Evolutionary conservation across 768 basidiomycete genomes (phyloP).

Genomic region (Trametes gibbosa): DNA sequence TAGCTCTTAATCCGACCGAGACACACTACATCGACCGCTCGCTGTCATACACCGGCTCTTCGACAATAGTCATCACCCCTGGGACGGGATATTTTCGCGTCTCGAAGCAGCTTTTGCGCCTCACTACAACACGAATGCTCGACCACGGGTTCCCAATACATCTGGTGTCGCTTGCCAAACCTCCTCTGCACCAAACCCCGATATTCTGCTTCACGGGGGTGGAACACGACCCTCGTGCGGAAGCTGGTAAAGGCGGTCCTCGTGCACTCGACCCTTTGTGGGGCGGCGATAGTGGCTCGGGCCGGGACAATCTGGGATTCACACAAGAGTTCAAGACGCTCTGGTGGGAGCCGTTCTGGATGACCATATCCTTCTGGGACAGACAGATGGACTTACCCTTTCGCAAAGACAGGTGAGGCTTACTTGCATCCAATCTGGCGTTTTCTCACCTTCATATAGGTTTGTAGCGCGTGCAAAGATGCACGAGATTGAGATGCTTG

Average conservation of each 20-base stretch:
- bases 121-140: constrained; percentile 91
- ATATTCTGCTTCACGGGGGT: constrained; percentile 84
- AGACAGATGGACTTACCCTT: constrained; percentile 84
- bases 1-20: constrained; percentile 89
- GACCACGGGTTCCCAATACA: constrained; percentile 92
- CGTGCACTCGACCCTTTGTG: constrained; percentile 69
- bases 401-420: constrained; percentile 65
- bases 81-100: constrained; percentile 94
- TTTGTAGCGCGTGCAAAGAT: constrained; percentile 95
- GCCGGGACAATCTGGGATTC: constrained; percentile 23
- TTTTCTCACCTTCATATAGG: constrained; percentile 38
- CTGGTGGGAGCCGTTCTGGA: constrained; percentile 93
- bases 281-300: constrained; percentile 58
- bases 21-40: constrained; percentile 96
- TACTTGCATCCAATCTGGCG: not conserved
- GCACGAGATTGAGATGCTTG: constrained; percentile 96
- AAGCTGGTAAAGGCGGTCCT: constrained; percentile 45
- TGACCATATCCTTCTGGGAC: constrained; percentile 82
- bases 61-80: constrained; percentile 84
- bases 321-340: constrained; percentile 52
- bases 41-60: constrained; percentile 80
- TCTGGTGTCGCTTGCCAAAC: constrained; percentile 84
- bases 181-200: constrained; percentile 89
- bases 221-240: constrained; percentile 48
- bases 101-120: constrained; percentile 80